Base-by-base conservation (phyloP, 768 basidiomycete species). In the Epithele typhae region DNA sequence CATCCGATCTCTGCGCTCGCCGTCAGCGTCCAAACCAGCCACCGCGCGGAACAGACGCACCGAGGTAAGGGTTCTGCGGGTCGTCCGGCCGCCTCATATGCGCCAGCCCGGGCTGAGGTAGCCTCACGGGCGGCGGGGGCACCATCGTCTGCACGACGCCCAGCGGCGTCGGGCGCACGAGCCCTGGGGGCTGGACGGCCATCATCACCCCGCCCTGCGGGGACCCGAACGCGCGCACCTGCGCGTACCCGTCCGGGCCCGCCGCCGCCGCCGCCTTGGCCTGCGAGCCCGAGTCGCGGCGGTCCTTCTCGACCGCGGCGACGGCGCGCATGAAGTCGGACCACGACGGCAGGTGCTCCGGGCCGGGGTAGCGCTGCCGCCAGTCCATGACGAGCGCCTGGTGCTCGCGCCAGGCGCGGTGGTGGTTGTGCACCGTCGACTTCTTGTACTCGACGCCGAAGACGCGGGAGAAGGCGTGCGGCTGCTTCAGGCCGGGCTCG, bases 401-500 rank as follows among this genome's bases (percentile, higher is more conserved):
- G 2, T 84, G 81, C 51, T 77, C 75, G 46, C 77, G 69, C 76
- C 84, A 85, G 35, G 83, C 75, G 0, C 78, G 79, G n/a, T 82
- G 73, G 55, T 84, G 83, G 11, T 83, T 75, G 59, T 83, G 84
- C 14, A 86, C 79, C 0, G 84, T 86, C 57, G 79, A 81, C 64
- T 86, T 86, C 25, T 86, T 82, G 57, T 86, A 86, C 24, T 81
- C 72, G 53, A 75, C 79, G 25, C 80, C 79, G 61, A 87, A 87
- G 32, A 84, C 78, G 35, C 79, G 78, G 59, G 84, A 81, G 47
- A 86, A 86, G 5, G 83, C 81, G 1, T 67, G 66, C n/a, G 76
- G 77, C 55, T 85, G 84, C 3, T 81, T 84, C 55, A 78, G 69
- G 27, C 68, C 66, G 11, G 74, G 66, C 33, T 56, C 55, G 41